These are phyloP conservation scores for Coniella vitis DNA, from an alignment of 2,329 filamentous ascomycete species.

Conservation along the genomic window DNA sequence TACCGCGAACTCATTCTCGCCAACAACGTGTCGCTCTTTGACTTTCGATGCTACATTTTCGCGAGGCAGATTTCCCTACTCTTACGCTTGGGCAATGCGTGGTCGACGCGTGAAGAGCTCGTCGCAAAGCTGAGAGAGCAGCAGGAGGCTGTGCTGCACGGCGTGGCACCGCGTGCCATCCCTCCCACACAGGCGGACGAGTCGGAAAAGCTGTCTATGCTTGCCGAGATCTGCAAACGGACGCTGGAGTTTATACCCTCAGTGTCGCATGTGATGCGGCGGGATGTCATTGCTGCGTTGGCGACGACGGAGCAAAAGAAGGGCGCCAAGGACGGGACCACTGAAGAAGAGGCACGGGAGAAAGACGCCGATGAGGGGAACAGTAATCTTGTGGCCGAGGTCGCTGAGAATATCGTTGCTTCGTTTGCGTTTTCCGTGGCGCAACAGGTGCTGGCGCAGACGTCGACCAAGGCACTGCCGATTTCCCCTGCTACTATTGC, in stretches of 20 bases:
- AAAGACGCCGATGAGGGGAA: slow-evolving; percentile 28
- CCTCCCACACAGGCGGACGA: slow-evolving; percentile 49
- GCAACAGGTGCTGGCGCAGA: slow-evolving; percentile 71
- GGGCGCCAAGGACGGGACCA: too few species aligned
- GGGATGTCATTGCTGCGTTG: slow-evolving; percentile 61
- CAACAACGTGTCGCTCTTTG: slow-evolving; percentile 93
- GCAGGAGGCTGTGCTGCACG: slow-evolving; percentile 50
- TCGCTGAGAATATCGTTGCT: slow-evolving; percentile 67
- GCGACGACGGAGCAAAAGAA: too few species aligned
- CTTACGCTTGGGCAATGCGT: slow-evolving; percentile 72
- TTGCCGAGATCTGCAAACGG: slow-evolving; percentile 81
- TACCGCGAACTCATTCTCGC: slow-evolving; percentile 89
- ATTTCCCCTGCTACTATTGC: slow-evolving; percentile 53
- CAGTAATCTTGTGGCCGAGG: slow-evolving; percentile 37
- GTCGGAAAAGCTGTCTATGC: slow-evolving; percentile 65
- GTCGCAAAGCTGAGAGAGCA: slow-evolving; percentile 56
- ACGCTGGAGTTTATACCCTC: slow-evolving; percentile 79
- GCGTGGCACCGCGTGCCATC: slow-evolving; percentile 46
- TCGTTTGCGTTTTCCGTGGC: slow-evolving; percentile 74
- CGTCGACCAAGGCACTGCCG: slow-evolving; percentile 59
- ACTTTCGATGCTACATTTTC: slow-evolving; percentile 92
- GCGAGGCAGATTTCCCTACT: slow-evolving; percentile 78
- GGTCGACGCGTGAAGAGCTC: slow-evolving; percentile 55
- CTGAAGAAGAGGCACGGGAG: slow-evolving; percentile 29
- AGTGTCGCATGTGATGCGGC: slow-evolving; percentile 70